These are phyloP conservation scores for Calonectria honghensis DNA, from an alignment of 2,329 filamentous ascomycete species.

Conservation along the genomic window DNA sequence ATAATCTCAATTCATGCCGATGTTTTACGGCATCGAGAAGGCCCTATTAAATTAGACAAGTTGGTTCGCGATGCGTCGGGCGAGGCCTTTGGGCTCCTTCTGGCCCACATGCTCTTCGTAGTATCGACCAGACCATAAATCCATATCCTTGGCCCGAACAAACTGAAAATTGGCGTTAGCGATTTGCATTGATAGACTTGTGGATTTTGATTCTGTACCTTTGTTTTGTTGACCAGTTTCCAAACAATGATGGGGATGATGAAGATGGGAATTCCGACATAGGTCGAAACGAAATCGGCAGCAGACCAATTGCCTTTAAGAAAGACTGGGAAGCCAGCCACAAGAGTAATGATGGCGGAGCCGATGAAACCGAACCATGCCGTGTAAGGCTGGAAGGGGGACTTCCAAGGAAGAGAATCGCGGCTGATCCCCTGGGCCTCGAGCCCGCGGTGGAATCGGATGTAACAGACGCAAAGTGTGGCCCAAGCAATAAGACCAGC, in stretches of 20 bases:
- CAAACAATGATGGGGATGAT: constrained; percentile 76
- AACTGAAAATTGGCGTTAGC: constrained; percentile 32
- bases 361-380: constrained; percentile 76
- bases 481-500: constrained; percentile 77
- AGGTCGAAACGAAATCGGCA: constrained; percentile 78
- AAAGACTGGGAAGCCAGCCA: constrained; percentile 86
- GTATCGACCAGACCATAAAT: constrained; percentile 62
- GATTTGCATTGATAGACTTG: not conserved
- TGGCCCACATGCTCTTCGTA: constrained; percentile 33
- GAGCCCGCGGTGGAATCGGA: constrained; percentile 71
- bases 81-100: constrained; percentile 9
- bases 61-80: constrained; percentile 1
- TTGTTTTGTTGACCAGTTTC: constrained; percentile 64
- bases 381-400: constrained; percentile 76
- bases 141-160: constrained; percentile 69
- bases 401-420: constrained; percentile 70
- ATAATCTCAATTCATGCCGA: not conserved
- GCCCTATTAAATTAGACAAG: not conserved
- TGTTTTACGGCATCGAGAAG: not conserved
- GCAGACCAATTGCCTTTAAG: constrained; percentile 79
- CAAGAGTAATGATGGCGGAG: constrained; percentile 78
- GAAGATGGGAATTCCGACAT: constrained; percentile 78
- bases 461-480: constrained; percentile 74
- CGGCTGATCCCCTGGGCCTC: constrained; percentile 74
- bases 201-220: constrained; percentile 33